phyloP scores from a whole-genome alignment of 352 stramenopile species.

The Pythium periplocum region DNA sequence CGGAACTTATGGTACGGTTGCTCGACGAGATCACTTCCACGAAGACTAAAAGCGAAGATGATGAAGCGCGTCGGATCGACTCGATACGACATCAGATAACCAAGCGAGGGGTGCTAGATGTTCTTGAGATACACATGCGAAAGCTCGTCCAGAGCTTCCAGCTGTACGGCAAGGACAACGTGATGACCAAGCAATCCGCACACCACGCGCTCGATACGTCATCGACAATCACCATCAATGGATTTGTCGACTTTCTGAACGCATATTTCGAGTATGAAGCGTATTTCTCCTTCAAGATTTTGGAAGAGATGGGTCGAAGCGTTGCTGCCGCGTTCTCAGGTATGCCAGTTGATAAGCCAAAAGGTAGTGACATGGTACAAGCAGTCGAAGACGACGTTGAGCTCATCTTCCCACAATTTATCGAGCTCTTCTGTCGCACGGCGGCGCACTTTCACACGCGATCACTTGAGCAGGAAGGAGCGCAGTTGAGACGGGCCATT shows the following conservation, averaged over 20 bases:
- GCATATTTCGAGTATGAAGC: constrained; percentile 78
- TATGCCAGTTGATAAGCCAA: not conserved
- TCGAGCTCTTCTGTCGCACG: constrained; percentile 62
- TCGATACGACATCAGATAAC: constrained; percentile 40
- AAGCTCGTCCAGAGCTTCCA: constrained; percentile 54
- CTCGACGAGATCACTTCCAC: constrained; percentile 25
- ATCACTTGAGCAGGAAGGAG: constrained; percentile 37
- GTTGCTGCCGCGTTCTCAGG: constrained; percentile 4
- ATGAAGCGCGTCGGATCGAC: constrained; percentile 24
- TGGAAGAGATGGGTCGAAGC: constrained; percentile 13
- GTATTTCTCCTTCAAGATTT: constrained; percentile 47
- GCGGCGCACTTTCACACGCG: constrained; percentile 46
- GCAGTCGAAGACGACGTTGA: constrained; percentile 1
- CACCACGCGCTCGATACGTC: constrained; percentile 13
- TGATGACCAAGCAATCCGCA: constrained; percentile 9
- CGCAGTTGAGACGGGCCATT: constrained; percentile 42
- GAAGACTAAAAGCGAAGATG: no score
- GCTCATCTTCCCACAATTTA: constrained; percentile 53
- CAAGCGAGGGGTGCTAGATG: constrained; percentile 35
- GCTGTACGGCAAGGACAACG: constrained; percentile 38
- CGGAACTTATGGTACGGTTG: constrained; percentile 22
- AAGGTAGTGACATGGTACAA: not conserved
- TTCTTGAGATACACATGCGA: constrained; percentile 39
- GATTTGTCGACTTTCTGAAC: constrained; percentile 74
- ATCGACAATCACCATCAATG: constrained; percentile 48